Conservation (phyloP, 495 filamentous ascomycete species). For the Physcia stellaris region DNA sequence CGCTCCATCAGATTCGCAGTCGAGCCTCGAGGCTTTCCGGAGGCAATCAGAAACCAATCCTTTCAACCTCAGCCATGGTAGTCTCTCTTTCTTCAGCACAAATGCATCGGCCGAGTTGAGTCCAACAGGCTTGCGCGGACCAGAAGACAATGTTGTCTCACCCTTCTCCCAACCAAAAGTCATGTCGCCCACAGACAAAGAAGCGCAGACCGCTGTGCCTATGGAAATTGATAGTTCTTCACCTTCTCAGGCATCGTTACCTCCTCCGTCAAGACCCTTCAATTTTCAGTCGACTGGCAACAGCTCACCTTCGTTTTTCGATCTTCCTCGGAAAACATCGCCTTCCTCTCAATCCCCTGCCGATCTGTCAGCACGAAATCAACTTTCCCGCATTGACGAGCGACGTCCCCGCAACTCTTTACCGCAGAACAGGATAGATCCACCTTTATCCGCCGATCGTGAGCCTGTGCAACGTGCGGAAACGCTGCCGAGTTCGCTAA, state of each 20-base stretch:
- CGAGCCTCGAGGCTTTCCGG: slow-evolving; percentile 63
- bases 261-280: no score
- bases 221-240: slow-evolving; percentile 13
- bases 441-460: slow-evolving; percentile 8
- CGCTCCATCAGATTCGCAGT: slow-evolving; percentile 53
- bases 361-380: slow-evolving; percentile 12
- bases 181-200: slow-evolving; percentile 9
- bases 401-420: slow-evolving; percentile 37
- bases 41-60: slow-evolving; percentile 51
- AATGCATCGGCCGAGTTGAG: slow-evolving; percentile 19
- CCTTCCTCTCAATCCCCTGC: slow-evolving; percentile 23
- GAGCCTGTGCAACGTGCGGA: slow-evolving; percentile 34
- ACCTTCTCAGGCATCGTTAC: slow-evolving; percentile 10
- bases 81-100: slow-evolving; percentile 26
- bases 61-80: slow-evolving; percentile 36
- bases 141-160: slow-evolving; percentile 3
- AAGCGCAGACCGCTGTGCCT: background rate
- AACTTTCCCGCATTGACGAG: slow-evolving; percentile 31
- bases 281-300: no score
- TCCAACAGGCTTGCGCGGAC: slow-evolving; percentile 13
- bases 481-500: slow-evolving; percentile 37
- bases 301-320: slow-evolving; percentile 16
- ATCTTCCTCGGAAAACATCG: slow-evolving; percentile 23
- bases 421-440: slow-evolving; percentile 22
- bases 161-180: slow-evolving; percentile 14